Evolutionary conservation across 106 monocot species (phyloP), one percentile per base, ranked within the genome.

Genomic region (Iris macrosiphon): DNA sequence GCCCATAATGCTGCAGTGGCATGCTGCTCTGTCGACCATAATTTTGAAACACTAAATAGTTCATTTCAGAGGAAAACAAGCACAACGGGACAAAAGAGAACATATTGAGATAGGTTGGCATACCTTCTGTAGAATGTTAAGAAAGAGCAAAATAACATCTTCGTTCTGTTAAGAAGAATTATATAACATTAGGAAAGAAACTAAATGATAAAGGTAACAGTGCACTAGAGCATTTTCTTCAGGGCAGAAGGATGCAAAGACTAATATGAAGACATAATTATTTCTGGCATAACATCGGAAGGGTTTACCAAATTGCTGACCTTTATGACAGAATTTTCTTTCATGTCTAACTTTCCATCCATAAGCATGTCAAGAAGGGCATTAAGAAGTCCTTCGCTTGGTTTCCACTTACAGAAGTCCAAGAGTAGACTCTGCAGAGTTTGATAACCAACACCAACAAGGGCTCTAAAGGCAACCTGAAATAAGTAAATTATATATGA

Each of bases 331-430:
- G 66, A 33, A 29, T 63, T 75, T 1, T 81, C 58, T 13, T 70
- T 66, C 33, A 64, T 62, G 44, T 71, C 54, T 60, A 80, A 98
- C 39, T 71, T 87, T 40, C 91, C 98, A 83, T 98, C 98, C 34
- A 91, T 83, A 73, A 98, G 98, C 98, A 98, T 91, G 71, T 87
- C 83, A 71, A 98, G 91, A 61, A 98, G 78, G 61, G 91, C 80
- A 78, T 78, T 66, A 42, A 98, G 18, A 52, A 98, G 80, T 40
- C 54, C 67, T 60, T 76, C 59, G 40, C 72, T 98, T 45, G 91
- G 82, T 40, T 66, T 59, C 75, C 80, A 87, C 57, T 76, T 87
- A 44, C 83, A 91, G 69, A 91, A 91, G 49, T 91, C 83, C 51
- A 87, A 71, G 7, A 98, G 87, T 60, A 98, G 70, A 61, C 83